These are phyloP conservation scores for Fusarium liriodendri DNA, from an alignment of 2,329 filamentous ascomycete species.

Conservation along the genomic window DNA sequence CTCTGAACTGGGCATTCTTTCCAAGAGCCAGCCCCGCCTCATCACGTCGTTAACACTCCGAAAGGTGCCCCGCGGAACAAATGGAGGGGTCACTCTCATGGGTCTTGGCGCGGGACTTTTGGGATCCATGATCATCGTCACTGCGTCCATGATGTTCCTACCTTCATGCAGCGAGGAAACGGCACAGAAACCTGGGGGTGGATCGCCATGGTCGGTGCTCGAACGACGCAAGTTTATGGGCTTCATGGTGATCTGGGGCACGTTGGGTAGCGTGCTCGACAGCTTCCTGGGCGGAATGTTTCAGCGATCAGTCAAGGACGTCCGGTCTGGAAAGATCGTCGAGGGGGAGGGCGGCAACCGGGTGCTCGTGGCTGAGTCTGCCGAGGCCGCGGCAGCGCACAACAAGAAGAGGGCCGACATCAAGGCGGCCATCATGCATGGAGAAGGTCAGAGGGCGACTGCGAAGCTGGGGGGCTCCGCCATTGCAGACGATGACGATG, in stretches of 20 bases:
- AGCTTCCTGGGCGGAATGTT: conserved; percentile 87
- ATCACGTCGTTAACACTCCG: conserved; percentile 84
- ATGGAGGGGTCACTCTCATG: conserved; percentile 85
- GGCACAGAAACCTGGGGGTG: conserved; percentile 53
- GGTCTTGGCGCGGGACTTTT: conserved; percentile 80
- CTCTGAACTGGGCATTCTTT: conserved; percentile 93
- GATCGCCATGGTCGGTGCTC: conserved; percentile 59
- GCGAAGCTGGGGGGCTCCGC: conserved; percentile 50
- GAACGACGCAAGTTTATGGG: conserved; percentile 62
- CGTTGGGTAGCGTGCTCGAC: conserved; percentile 85
- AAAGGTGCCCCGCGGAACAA: conserved; percentile 88
- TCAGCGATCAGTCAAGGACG: conserved; percentile 88
- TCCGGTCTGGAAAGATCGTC: conserved; percentile 85
- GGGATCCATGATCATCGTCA: conserved; percentile 78
- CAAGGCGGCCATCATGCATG: conserved; percentile 56
- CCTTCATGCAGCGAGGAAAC: conserved; percentile 71
- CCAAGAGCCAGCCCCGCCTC: conserved; percentile 78
- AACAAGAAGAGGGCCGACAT: conserved; percentile 50
- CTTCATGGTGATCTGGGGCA: conserved; percentile 77
- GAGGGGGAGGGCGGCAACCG: conserved; percentile 82
- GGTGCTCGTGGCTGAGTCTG: conserved; percentile 59
- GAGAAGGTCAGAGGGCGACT: conserved; percentile 57
- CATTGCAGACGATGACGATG: conserved; percentile 50
- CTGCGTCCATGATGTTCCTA: conserved; percentile 72
- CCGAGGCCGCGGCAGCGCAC: conserved; percentile 40